Base-by-base conservation (phyloP, 1,284 basidiomycete species). In the Filobasidium uniguttulatum region DNA sequence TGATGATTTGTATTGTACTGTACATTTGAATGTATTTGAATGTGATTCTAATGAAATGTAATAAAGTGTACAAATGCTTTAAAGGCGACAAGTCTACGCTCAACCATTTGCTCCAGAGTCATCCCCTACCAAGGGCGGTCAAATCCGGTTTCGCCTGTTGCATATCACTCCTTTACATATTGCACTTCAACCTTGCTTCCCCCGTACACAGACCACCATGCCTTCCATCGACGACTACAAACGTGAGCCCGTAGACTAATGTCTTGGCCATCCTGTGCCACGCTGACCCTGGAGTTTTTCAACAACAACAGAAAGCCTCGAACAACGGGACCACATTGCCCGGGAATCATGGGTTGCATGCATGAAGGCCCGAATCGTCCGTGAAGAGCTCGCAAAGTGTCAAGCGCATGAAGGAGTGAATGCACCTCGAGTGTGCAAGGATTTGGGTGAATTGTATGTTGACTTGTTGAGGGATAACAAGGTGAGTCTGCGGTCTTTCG, bases 311-410 rank as follows among this genome's bases (percentile, higher is more conserved):
- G n/a, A n/a, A n/a, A n/a, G n/a, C 56, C 64, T 65, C 46, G 76
- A 77, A 57, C 82, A 85, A 45, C 88, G 93, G 54, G 73, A 80
- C 43, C 76, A 79, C 68, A 75, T 97, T 62, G n/a, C n/a, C n/a
- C 82, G 87, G 53, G 88, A 94, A 72, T 83, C 84, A 50, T 98
- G 93, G 93, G 77, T 97, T 40, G 83, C 81, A 62, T 81, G 85
- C 23, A 94, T 97, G 89, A 88, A 97, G 71, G 81, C 82, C 22
- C 80, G 87, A 45, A 75, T 98, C 53, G 87, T 96, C 47, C 80
- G 82, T 56, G 82, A 88, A 56, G 86, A 94, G 70, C 78, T 98
- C 50, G 78, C 81, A 56, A 91, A 89, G 69, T 98, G 93, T 71
- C 87, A 93, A 66, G 77, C 80, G 61, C 75, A 77, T 19, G 93